Conservation (phyloP, 2,329 filamentous ascomycete genomes). For the Hysterium pulicare region DNA sequence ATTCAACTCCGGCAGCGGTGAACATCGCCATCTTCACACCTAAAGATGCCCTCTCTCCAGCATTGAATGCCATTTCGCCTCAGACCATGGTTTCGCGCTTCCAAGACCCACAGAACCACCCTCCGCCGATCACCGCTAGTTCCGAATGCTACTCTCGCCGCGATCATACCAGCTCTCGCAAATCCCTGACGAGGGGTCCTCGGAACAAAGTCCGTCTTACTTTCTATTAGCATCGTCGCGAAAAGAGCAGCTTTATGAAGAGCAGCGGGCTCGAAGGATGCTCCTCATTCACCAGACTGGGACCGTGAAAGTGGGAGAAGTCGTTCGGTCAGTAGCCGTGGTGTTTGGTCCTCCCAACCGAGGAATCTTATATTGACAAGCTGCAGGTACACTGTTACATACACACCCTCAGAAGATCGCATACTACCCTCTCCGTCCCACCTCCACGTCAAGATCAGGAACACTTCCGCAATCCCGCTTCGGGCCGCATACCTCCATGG, state of each 20-base stretch:
- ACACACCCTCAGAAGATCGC: slow-evolving; percentile 82
- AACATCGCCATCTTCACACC: too few species aligned
- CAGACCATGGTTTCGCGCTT: too few species aligned
- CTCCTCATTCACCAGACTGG: slow-evolving; percentile 87
- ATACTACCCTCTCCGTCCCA: slow-evolving; percentile 81
- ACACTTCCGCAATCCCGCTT: slow-evolving; percentile 83
- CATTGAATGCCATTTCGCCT: too few species aligned
- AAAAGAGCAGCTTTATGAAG: slow-evolving; percentile 29
- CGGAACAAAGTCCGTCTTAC: slow-evolving; percentile 28
- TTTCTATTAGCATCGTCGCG: slow-evolving; percentile 31
- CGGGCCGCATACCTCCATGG: slow-evolving; percentile 96
- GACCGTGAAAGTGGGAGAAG: slow-evolving; percentile 89
- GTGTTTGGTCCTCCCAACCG: not conserved
- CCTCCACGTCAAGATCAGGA: slow-evolving; percentile 84
- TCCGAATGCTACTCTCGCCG: slow-evolving; percentile 41
- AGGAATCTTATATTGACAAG: slow-evolving; percentile 4
- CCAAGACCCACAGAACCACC: too few species aligned
- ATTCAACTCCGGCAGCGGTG: too few species aligned
- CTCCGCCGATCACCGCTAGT: slow-evolving; percentile 20
- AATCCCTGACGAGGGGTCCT: slow-evolving; percentile 30
- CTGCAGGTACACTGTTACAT: slow-evolving; percentile 73
- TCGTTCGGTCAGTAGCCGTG: slow-evolving; percentile 65
- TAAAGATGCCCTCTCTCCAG: too few species aligned
- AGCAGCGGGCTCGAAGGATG: slow-evolving; percentile 55
- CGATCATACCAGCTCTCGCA: slow-evolving; percentile 39